Percentiles rank a stretch among this genome's conserved stretches.
These are phyloP conservation scores for Penstemon eatonii DNA, from an alignment of 257 asterid genomes.

Conservation along the genomic window DNA sequence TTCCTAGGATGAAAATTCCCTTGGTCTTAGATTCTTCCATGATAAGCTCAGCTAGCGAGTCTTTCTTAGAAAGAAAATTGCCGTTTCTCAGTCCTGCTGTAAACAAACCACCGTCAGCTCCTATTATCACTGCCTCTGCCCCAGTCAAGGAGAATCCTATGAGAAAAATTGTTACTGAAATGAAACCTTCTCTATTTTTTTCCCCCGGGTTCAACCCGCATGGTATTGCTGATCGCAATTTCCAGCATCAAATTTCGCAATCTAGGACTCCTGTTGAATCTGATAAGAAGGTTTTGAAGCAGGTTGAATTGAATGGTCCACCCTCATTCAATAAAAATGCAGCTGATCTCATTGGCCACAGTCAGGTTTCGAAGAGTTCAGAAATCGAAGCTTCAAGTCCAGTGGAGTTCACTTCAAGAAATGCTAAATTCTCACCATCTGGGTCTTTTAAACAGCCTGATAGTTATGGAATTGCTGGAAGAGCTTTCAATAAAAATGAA, in stretches of 20 bases:
- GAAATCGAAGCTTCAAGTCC: slow-evolving; percentile 49
- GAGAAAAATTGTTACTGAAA: slow-evolving; percentile 43
- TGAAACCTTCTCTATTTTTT: slow-evolving; percentile 48
- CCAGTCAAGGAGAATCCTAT: slow-evolving; percentile 38
- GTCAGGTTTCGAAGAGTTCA: slow-evolving; percentile 38
- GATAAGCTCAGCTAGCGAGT: slow-evolving; percentile 34
- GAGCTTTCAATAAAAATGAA: slow-evolving; percentile 34
- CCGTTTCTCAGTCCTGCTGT: slow-evolving; percentile 50
- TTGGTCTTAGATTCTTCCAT: slow-evolving; percentile 27
- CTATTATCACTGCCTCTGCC: slow-evolving; percentile 27
- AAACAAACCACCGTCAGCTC: slow-evolving; percentile 38
- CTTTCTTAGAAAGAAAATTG: slow-evolving; percentile 41
- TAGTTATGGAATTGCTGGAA: slow-evolving; percentile 32
- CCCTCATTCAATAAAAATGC: slow-evolving; percentile 42
- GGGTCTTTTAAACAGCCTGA: slow-evolving; percentile 55
- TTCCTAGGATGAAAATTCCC: slow-evolving; percentile 39
- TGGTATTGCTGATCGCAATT: slow-evolving; percentile 35
- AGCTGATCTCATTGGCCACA: slow-evolving; percentile 36
- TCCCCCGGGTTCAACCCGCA: slow-evolving; percentile 44
- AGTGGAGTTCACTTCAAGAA: slow-evolving; percentile 42
- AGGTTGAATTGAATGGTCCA: slow-evolving; percentile 56
- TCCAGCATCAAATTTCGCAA: slow-evolving; percentile 51
- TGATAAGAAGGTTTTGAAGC: slow-evolving; percentile 49
- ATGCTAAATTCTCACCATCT: slow-evolving; percentile 38
- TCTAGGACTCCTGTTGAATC: slow-evolving; percentile 47